Percentiles rank a stretch among this genome's conserved stretches.
These are phyloP conservation scores for Uronychia binucleata DNA, from an alignment of 73 alveolate genomes.

Conservation along the genomic window DNA sequence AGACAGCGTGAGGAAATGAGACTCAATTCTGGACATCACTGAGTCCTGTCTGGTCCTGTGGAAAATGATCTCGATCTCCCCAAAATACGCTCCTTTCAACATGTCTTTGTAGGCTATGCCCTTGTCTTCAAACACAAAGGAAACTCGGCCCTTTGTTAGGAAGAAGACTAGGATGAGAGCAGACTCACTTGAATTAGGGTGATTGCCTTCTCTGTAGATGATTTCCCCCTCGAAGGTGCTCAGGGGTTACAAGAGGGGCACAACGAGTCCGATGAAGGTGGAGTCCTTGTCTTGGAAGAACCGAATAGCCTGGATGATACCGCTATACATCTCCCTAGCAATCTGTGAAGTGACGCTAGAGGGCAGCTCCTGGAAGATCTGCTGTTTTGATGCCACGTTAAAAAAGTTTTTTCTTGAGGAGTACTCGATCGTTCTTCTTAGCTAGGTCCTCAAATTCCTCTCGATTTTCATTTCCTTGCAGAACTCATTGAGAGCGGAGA, in stretches of 20 bases:
- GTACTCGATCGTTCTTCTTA: not conserved
- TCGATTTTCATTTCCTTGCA: slow-evolving; percentile 31
- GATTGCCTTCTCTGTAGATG: slow-evolving; percentile 23
- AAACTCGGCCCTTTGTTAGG: slow-evolving; percentile 27
- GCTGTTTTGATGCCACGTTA: slow-evolving; percentile 6
- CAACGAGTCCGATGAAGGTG: slow-evolving; percentile 10
- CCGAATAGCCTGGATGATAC: slow-evolving; percentile 2
- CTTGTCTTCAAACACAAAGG: not conserved
- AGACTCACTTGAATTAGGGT: slow-evolving; percentile 14
- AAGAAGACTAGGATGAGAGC: slow-evolving; percentile 1
- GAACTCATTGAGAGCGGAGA: slow-evolving; percentile 21
- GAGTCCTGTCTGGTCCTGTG: too few species aligned
- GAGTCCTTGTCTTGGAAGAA: slow-evolving; percentile 40
- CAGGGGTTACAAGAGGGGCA: slow-evolving; percentile 16
- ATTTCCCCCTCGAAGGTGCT: slow-evolving; percentile 2
- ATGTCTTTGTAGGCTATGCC: slow-evolving; percentile 10
- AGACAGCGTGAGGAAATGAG: too few species aligned
- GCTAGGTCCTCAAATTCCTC: slow-evolving; percentile 7
- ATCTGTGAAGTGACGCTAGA: slow-evolving; percentile 18
- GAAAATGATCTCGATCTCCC: too few species aligned
- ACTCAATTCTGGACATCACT: too few species aligned
- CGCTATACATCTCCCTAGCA: slow-evolving; percentile 17
- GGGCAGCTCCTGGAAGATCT: slow-evolving; percentile 29
- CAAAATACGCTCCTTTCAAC: slow-evolving; percentile 36
- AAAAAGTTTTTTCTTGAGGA: slow-evolving; percentile 16